Base-by-base conservation (phyloP, 768 basidiomycete species). In the Fomitopsis pulvina region DNA sequence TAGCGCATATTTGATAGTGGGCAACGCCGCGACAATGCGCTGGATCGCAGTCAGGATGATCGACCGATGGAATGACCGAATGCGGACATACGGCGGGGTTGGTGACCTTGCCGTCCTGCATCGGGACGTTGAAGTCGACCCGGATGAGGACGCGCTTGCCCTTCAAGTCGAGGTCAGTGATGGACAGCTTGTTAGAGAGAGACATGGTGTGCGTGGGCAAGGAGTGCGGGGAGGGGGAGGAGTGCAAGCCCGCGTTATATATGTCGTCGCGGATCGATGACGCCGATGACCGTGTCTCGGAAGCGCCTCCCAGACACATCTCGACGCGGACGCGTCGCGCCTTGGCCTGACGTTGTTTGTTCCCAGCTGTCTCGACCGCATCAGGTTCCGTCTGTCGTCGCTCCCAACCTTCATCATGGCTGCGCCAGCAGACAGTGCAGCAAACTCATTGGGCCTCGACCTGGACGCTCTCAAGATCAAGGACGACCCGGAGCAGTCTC, bases 11-110 rank as follows among this genome's bases (percentile, higher is more conserved):
- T 87, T 81, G 64, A 99, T 89, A 40, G 95, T 97, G 25, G 95
- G 95, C 51, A 98, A 74, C 27, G 95, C 95, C 25, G 94, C 95
- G 43, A 94, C 87, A 71, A 99, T 95, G 68, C 95, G 89, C 95
- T 98, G 64, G 48, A 21, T 3, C 10, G n/a, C 28, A 2, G 29
- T 37, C 3, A 49, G 47, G 47, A 51, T 32, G 16, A 10, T 14
- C 34, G 49, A 22, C 42, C 25, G 30, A 14, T 22, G 22, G 20
- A 12, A 28, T 20, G 39, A 39, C 34, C 42, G 34, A 52, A 42
- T 38, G 44, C 52, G 47, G 39, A 75, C 92, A 55, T 66, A 96
- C 95, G 49, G 93, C 93, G 56, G 92, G 86, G 73, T 97, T 99
- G 40, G 95, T 95, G 76, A 98, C 93, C 64, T 84, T 84, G 43